Evolutionary conservation across 1,139 yeast species (phyloP), one percentile per base, ranked within the genome.

Genomic region (Kurtzmaniella quercitrusa): DNA sequence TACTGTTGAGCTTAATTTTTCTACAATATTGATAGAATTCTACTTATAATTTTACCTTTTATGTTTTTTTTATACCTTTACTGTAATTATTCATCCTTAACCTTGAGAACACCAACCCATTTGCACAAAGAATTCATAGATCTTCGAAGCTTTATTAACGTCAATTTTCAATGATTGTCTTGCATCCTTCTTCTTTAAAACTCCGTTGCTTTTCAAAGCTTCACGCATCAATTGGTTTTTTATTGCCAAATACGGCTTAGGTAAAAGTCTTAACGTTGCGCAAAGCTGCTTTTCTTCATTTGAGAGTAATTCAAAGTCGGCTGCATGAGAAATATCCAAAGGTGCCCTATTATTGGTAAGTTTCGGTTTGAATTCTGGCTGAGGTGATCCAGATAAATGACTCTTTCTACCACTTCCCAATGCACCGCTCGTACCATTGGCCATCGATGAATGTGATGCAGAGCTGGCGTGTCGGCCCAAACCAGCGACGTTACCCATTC

Each of bases 221-320:
- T 91, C 97, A 53, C 94, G 79, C 72, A 93, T 88, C 45, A 93
- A 65, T n/a, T 89, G 83, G 59, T 88, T 95, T 59, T 93, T 93
- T 50, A 93, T 88, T 2, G 95, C 96, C 50, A 94, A 68, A 57
- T 91, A 93, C 2, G 98, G 96, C 59, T 93, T 93, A 11, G 99
- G 98, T 47, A 86, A 66, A 11, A 94, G 84, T 50, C 95, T 80
- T 48, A 93, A 71, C 40, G 83, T 87, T 4, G 91, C 76, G 65
- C 98, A 94, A 38, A 94, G 65, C 46, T 80, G 82, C 59, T 85
- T 93, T 60, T 93, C 99, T 48, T 87, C 96, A 20, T 82, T 79
- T 1, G 95, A 84, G 43, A 93, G 67, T 44, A 93, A 66, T 40
- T 88, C 91, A 50, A 78, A 87, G 59, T 93, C 98, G 1, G 91